These are phyloP conservation scores for Xylariaceae sp. DNA, from an alignment of 2,329 filamentous ascomycete species.

Conservation along the genomic window DNA sequence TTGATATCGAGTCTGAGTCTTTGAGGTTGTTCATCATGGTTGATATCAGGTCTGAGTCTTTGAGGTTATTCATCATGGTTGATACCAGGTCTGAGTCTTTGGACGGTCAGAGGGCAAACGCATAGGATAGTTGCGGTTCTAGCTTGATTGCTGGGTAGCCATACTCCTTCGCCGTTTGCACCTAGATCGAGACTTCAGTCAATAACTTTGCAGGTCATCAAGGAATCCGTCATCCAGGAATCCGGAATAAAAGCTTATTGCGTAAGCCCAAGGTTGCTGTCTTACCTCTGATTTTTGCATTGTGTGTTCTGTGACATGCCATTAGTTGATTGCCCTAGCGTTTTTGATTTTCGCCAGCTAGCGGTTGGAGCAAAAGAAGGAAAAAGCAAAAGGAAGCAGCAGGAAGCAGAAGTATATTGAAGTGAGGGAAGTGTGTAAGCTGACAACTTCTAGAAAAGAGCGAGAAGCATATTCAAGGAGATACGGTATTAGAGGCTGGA, in stretches of 20 bases:
- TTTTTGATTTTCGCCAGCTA: no score
- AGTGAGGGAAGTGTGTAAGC: no score
- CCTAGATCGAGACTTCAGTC: constrained; percentile 25
- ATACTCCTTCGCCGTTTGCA: constrained; percentile 34
- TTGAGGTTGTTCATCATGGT: no score
- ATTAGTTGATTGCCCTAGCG: no score
- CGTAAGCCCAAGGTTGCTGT: not conserved
- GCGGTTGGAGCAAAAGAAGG: no score
- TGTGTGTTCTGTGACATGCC: not conserved
- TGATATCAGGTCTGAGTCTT: constrained; percentile 7
- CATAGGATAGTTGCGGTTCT: constrained; percentile 37
- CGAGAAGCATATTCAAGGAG: no score
- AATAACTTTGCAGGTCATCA: constrained; percentile 26
- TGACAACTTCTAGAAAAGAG: no score
- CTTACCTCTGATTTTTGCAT: not conserved
- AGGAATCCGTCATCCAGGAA: constrained; percentile 1
- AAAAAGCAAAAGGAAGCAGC: no score
- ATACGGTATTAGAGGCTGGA: no score
- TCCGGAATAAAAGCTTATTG: constrained; percentile 5
- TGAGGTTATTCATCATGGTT: constrained; percentile 14
- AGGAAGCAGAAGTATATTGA: no score
- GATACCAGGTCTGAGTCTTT: constrained; percentile 22
- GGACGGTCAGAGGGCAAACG: constrained; percentile 29
- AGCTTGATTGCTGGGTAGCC: constrained; percentile 32
- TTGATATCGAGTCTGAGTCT: not conserved